Evolutionary conservation across 1,284 basidiomycete genomes (phyloP).

Genomic region (Porogramme epimiltina): DNA sequence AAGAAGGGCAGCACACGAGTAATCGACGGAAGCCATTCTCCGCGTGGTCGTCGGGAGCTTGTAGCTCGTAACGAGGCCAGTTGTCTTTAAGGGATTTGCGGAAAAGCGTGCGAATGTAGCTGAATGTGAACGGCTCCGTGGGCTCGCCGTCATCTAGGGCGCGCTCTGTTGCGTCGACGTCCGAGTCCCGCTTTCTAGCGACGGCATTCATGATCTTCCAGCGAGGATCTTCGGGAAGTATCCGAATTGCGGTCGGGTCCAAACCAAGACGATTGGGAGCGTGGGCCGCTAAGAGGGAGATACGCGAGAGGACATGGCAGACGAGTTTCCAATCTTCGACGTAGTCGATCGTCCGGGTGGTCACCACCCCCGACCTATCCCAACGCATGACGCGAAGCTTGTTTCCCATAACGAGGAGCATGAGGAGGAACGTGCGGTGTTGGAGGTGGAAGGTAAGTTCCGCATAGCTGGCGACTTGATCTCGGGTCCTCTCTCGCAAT

Average conservation of each 20-base stretch:
- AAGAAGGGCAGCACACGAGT: conserved; percentile 1
- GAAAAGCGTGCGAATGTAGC: conserved; percentile 10
- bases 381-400: conserved; percentile 12
- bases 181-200: neutral
- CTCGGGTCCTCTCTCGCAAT: neutral
- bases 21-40: neutral
- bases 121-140: neutral
- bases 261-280: conserved; percentile 5
- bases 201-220: conserved; percentile 7
- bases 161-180: neutral
- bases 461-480: conserved; percentile 6
- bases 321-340: conserved; percentile 2
- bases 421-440: conserved; percentile 10
- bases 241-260: conserved; percentile 9
- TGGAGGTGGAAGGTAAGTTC: conserved; percentile 7
- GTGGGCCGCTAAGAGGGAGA: conserved; percentile 6
- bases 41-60: conserved; percentile 1
- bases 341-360: conserved; percentile 13
- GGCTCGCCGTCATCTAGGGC: neutral
- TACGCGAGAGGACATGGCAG: conserved; percentile 15
- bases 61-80: conserved; percentile 10
- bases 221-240: neutral
- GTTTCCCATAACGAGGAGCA: conserved; percentile 12
- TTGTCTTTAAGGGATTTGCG: neutral
- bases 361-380: conserved; percentile 15